Conservation (phyloP, 2,329 filamentous ascomycete genomes). For the Amauroascus niger region DNA sequence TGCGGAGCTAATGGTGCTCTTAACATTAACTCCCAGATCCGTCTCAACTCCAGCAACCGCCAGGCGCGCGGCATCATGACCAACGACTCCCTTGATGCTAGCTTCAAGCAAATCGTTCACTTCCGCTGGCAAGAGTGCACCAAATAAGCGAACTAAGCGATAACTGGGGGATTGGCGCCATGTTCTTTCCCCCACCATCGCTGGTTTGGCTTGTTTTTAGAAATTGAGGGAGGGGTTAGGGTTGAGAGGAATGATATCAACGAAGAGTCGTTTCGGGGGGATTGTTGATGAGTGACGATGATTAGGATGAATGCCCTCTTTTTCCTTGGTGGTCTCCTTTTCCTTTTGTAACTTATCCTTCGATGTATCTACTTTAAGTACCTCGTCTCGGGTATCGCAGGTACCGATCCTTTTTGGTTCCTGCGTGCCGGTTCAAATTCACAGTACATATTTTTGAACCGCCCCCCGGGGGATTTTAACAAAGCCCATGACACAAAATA, state of each 20-base stretch:
- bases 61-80: slow-evolving; percentile 36
- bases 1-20: slow-evolving; percentile 43
- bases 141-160: slow-evolving; percentile 2
- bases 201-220: neutral
- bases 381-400: slow-evolving; percentile 1
- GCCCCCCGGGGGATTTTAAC: neutral
- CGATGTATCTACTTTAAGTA: slow-evolving; percentile 9
- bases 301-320: neutral
- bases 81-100: slow-evolving; percentile 43
- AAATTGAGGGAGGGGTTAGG: neutral
- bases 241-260: neutral
- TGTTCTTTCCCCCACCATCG: neutral
- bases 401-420: neutral
- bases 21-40: slow-evolving; percentile 47
- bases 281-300: slow-evolving; percentile 2
- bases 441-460: slow-evolving; percentile 12
- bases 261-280: neutral
- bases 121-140: slow-evolving; percentile 39
- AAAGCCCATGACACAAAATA: neutral
- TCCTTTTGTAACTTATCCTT: slow-evolving; percentile 7
- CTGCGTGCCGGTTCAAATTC: slow-evolving; percentile 9
- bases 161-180: neutral
- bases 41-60: slow-evolving; percentile 28
- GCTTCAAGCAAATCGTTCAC: slow-evolving; percentile 37
- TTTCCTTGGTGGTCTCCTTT: neutral